A percentile compares a stretch with the other conserved stretches of the same genome.
Evolutionary conservation across 2,329 filamentous ascomycete species (phyloP).

Genomic region (Epichloe typhina): DNA sequence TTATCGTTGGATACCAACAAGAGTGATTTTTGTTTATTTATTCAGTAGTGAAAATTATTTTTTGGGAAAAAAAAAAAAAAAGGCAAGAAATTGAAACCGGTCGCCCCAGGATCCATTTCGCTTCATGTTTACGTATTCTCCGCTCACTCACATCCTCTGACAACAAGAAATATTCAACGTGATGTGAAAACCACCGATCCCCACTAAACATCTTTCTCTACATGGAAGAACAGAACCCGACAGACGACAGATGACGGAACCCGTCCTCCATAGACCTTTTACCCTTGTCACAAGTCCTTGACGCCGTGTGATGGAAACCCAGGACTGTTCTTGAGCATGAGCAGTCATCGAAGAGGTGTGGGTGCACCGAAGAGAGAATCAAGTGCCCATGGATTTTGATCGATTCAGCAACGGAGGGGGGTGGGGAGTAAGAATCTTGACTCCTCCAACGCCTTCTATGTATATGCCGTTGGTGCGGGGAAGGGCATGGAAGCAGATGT

Average conservation of each 20-base stretch:
- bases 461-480: constrained; percentile 8
- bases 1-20: neutral
- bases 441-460: constrained; percentile 22
- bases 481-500: neutral
- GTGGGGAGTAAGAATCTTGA: neutral
- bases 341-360: neutral
- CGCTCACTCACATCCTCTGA: neutral
- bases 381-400: no score
- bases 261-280: neutral
- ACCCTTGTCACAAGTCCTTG: neutral
- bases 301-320: neutral
- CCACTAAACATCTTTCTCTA: no score
- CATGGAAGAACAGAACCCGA: no score
- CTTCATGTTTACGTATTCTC: neutral
- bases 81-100: neutral
- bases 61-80: neutral
- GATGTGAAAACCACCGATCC: no score
- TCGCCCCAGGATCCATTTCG: neutral
- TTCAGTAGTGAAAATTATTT: neutral
- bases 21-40: neutral
- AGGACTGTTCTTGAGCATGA: neutral
- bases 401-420: neutral
- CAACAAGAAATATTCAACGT: neutral
- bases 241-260: neutral
- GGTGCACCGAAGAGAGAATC: neutral